phyloP scores from a whole-genome alignment of 805 yeast species.

The Grigorovia yakushimaensis region DNA sequence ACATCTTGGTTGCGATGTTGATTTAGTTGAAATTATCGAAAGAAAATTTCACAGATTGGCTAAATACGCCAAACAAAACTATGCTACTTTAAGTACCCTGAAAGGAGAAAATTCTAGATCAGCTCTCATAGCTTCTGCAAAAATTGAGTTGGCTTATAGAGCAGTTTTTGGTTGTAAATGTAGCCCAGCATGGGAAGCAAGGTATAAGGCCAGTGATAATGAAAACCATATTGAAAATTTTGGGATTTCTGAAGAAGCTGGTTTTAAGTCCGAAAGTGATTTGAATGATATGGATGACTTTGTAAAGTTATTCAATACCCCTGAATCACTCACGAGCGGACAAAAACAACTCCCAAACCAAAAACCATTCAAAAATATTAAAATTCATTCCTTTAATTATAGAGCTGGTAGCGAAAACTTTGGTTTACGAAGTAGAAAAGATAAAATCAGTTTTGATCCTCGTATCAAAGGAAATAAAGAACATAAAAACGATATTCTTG shows the following conservation, averaged over 20 bases:
- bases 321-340: not conserved
- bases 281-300: not conserved
- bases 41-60: conserved; percentile 46
- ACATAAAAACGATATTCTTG: conserved; percentile 68
- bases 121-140: conserved; percentile 41
- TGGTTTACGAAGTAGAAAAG: conserved; percentile 76
- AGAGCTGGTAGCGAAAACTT: conserved; percentile 80
- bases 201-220: conserved; percentile 33
- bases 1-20: conserved; percentile 90
- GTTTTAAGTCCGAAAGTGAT: conserved; percentile 5
- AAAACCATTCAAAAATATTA: conserved; percentile 1
- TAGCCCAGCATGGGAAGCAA: conserved; percentile 36
- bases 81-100: conserved; percentile 16
- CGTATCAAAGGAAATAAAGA: conserved; percentile 58
- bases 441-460: conserved; percentile 64
- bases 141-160: conserved; percentile 67
- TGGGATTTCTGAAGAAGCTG: not conserved
- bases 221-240: conserved; percentile 11
- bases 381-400: conserved; percentile 59
- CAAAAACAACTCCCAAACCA: conserved; percentile 3
- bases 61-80: conserved; percentile 26
- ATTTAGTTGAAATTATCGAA: conserved; percentile 71
- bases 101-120: conserved; percentile 2
- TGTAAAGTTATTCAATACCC: not conserved
- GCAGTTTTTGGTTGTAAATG: conserved; percentile 41